Evolutionary conservation across 331 rosid genomes (phyloP), one percentile per base, ranked within the genome.

Genomic region (Cydonia oblonga): DNA sequence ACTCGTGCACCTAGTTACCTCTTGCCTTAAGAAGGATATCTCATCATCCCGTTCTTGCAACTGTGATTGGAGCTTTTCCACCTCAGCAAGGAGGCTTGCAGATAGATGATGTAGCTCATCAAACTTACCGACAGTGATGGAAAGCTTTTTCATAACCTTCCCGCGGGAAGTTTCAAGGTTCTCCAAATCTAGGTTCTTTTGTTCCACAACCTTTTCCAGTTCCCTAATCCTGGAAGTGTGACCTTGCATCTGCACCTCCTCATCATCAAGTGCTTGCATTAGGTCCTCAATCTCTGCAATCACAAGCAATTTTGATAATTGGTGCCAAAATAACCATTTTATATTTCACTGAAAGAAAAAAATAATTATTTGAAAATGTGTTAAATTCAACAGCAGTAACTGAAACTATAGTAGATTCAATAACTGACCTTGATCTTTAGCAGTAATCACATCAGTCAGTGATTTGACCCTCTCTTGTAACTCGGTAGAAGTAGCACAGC

Each of bases 231-330:
- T 91, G 74, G 70, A 81, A 2, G 79, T 87, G 82, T 80, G 75
- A 70, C 79, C 90, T 78, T 91, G 97, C 93, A 95, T 89, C 86
- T 89, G 97, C 58, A 74, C 72, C 86, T 95, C 99, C 77, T 91
- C 99, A 80, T 89, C 99, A 71, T 95, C 99, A 75, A 95, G 93
- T 52, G 99, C 97, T 78, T 89, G 97, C 91, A 92, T 89, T 28
- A 95, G 85, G 12, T 87, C 78, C 82, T 95, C 97, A 72, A 91
- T 88, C 87, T 95, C 98, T 95, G 90, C 78, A 46, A 77, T 74
- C 84, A 81, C 66, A 74, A 68, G n/a, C 20, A 73, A 59, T 46
- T 57, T 70, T 60, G 58, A 80, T 54, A 59, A 74, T 75, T 42
- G 62, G 38, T 58, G 25, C 65, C 42, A 38, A 59, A 56, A 25